Evolutionary conservation across 345 rosid species (phyloP).

Genomic region (Boechera stricta): DNA sequence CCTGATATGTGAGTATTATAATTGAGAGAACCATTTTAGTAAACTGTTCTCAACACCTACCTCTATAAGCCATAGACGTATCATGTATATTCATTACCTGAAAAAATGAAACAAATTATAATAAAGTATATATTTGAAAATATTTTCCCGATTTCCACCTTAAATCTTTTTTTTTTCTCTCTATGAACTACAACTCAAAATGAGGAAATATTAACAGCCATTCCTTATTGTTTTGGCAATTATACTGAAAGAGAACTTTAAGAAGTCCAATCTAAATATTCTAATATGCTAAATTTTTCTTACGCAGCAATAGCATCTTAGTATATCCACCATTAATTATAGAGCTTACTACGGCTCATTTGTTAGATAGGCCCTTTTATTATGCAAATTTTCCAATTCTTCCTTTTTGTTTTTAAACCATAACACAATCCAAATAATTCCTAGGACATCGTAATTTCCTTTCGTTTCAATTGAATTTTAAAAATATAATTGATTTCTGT

Average conservation of each 20-base stretch:
- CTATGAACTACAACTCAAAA: not conserved
- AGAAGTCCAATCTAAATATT: not conserved
- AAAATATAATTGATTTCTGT: too few relatives aligned
- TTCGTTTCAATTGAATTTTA: not conserved
- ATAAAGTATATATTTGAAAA: too few relatives aligned
- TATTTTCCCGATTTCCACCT: not conserved
- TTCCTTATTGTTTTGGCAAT: not conserved
- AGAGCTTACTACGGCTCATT: not conserved
- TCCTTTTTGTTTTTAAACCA: not conserved
- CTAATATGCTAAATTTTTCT: conserved; percentile 11
- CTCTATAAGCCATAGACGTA: not conserved
- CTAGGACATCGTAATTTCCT: not conserved
- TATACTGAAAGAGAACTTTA: not conserved
- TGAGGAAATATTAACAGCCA: not conserved
- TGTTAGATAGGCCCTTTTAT: not conserved
- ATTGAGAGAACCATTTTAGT: not conserved
- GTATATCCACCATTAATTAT: conserved; percentile 8
- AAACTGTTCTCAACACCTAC: not conserved
- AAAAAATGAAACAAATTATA: too few relatives aligned
- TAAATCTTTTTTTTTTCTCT: not conserved
- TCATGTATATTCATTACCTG: too few relatives aligned
- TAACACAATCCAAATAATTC: not conserved
- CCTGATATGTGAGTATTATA: conserved; percentile 12
- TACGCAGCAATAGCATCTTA: conserved; percentile 12
- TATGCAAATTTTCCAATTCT: not conserved